A percentile compares a stretch with the other conserved stretches of the same genome.
phyloP scores from a whole-genome alignment of 2,329 filamentous ascomycete genomes.

The Sphaerulina vaccinii region DNA sequence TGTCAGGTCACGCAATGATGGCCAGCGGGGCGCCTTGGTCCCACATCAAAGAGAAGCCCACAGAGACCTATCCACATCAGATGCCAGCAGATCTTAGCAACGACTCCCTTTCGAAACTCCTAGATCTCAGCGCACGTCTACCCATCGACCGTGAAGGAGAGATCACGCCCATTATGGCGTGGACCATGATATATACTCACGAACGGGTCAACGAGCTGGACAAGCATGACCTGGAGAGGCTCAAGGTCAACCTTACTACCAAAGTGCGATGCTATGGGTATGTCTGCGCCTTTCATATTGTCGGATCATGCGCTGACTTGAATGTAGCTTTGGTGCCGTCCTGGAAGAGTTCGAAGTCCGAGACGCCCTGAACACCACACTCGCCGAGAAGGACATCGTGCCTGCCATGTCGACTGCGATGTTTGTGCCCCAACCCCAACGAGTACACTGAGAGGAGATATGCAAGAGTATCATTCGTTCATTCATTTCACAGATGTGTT shows the following conservation, averaged over 20 bases:
- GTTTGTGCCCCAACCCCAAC: background rate
- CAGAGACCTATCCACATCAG: conserved; percentile 62
- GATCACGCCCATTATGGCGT: conserved; percentile 94
- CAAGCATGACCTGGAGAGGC: conserved; percentile 21
- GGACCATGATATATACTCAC: conserved; percentile 76
- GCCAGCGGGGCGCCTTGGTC: conserved; percentile 77
- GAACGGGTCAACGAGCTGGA: conserved; percentile 64
- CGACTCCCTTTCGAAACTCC: conserved; percentile 73
- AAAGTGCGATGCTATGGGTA: conserved; percentile 94
- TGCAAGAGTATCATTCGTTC: background rate
- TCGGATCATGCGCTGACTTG: background rate
- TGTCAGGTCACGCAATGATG: conserved; percentile 83
- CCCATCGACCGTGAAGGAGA: conserved; percentile 72
- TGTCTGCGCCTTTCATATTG: conserved; percentile 37
- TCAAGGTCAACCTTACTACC: conserved; percentile 52
- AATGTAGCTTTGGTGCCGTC: conserved; percentile 63
- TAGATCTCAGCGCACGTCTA: conserved; percentile 79
- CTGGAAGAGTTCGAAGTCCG: conserved; percentile 71
- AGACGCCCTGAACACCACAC: conserved; percentile 72
- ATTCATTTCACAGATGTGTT: background rate
- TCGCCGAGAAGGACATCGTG: conserved; percentile 55
- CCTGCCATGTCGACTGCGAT: conserved; percentile 13
- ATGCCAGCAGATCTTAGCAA: conserved; percentile 74
- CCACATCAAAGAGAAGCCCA: conserved; percentile 56
- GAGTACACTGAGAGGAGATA: background rate